These are phyloP conservation scores for Backusella psychrophila DNA, from an alignment of 192 early-diverging fungal genomes.

Conservation along the genomic window DNA sequence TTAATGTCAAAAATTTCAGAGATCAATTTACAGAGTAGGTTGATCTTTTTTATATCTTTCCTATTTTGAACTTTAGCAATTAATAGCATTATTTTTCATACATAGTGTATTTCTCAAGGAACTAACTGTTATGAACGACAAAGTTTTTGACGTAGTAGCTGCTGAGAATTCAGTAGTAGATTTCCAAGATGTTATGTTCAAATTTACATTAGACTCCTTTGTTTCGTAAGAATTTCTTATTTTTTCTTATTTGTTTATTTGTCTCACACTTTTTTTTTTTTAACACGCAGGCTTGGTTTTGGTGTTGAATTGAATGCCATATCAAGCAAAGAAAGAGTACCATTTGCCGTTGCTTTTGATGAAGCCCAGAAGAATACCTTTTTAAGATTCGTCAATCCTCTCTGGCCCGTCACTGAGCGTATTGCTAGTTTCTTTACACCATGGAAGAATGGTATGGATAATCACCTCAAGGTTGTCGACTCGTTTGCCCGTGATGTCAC, in stretches of 20 bases:
- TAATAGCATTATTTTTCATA: background rate
- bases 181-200: conserved; percentile 45
- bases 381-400: conserved; percentile 32
- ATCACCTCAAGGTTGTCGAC: conserved; percentile 28
- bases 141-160: conserved; percentile 18
- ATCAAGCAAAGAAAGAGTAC: conserved; percentile 33
- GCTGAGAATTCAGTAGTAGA: conserved; percentile 34
- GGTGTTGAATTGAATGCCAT: conserved; percentile 46
- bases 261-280: background rate
- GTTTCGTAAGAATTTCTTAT: conserved; percentile 22
- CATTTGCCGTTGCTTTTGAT: conserved; percentile 57
- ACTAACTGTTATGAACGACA: conserved; percentile 9
- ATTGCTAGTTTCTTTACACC: conserved; percentile 6
- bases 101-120: conserved; percentile 27
- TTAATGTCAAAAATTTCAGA: conserved; percentile 36
- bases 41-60: background rate
- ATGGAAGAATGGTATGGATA: conserved; percentile 23
- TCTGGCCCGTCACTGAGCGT: conserved; percentile 3
- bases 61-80: background rate
- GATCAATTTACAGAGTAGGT: conserved; percentile 33
- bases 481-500: conserved; percentile 26
- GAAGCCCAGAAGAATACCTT: conserved; percentile 40
- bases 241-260: background rate
- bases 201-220: conserved; percentile 44
- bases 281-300: conserved; percentile 38